Conservation (phyloP, 805 yeast genomes). For the Dipodascus albidus region DNA sequence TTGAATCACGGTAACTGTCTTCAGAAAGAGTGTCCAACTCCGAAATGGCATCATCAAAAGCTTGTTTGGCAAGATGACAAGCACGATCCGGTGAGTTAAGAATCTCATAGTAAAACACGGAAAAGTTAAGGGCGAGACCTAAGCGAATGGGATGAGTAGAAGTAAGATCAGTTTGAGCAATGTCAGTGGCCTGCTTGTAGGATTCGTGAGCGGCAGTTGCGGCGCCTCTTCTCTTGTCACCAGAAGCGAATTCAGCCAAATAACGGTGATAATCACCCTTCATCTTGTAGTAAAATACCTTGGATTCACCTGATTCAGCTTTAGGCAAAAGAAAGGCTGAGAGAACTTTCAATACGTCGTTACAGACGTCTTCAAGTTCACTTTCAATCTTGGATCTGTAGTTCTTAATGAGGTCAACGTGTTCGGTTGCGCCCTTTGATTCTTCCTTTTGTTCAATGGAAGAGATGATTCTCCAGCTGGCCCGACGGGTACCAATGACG, state of each 20-base stretch:
- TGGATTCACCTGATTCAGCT: conserved; percentile 95
- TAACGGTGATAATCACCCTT: conserved; percentile 99
- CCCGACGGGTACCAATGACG: conserved; percentile 98
- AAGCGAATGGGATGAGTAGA: conserved; percentile 99
- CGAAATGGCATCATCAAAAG: conserved; percentile 98
- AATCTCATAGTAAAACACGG: conserved; percentile 96
- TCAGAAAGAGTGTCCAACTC: conserved; percentile 95
- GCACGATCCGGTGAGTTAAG: conserved; percentile 97
- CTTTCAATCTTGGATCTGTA: conserved; percentile 93
- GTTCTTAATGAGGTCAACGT: conserved; percentile 82
- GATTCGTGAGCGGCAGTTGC: conserved; percentile 92
- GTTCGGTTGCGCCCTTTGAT: conserved; percentile 85
- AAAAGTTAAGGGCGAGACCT: conserved; percentile 95
- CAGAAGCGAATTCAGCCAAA: conserved; percentile 92
- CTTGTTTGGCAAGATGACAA: conserved; percentile 97
- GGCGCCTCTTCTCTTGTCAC: conserved; percentile 89
- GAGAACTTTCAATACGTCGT: conserved; percentile 82
- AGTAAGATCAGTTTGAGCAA: conserved; percentile 94
- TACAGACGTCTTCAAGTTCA: conserved; percentile 91
- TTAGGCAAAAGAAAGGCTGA: conserved; percentile 85
- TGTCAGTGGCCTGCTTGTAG: conserved; percentile 92
- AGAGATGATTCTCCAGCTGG: conserved; percentile 98
- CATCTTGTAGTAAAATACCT: conserved; percentile 98
- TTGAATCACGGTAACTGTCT: conserved; percentile 96
- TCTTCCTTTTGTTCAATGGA: conserved; percentile 99